Percentiles rank a stretch among this genome's conserved stretches.
phyloP scores from a whole-genome alignment of 2,329 filamentous ascomycete genomes.

The Cytospora paraplurivora region DNA sequence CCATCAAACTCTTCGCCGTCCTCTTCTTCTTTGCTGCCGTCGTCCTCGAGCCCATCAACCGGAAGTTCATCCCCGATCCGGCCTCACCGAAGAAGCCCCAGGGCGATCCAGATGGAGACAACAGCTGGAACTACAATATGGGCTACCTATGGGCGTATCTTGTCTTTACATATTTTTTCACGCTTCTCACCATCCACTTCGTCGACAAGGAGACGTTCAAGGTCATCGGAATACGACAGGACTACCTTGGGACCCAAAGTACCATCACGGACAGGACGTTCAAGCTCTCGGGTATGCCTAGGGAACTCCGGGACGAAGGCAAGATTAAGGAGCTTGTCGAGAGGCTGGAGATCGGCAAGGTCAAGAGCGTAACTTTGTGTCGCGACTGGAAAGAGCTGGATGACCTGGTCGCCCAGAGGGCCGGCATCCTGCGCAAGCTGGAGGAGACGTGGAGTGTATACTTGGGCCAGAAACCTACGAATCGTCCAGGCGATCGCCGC shows the following conservation, averaged over 20 bases:
- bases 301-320: constrained; percentile 75
- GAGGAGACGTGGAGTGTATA: constrained; percentile 84
- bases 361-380: constrained; percentile 85
- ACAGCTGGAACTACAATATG: constrained; percentile 37
- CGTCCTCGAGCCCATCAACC: constrained; percentile 85
- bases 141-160: constrained; percentile 89
- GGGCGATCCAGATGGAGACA: constrained; percentile 27
- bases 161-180: constrained; percentile 93
- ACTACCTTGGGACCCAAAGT: constrained; percentile 89
- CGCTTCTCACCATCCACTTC: constrained; percentile 76
- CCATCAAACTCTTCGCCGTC: constrained; percentile 76
- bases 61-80: constrained; percentile 53
- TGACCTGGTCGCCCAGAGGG: constrained; percentile 67
- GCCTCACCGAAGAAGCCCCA: constrained; percentile 13
- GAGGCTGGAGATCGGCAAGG: constrained; percentile 82
- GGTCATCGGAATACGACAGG: constrained; percentile 83
- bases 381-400: constrained; percentile 86
- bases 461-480: constrained; percentile 55
- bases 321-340: constrained; percentile 87
- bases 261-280: constrained; percentile 97
- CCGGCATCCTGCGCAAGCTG: constrained; percentile 66
- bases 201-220: constrained; percentile 81
- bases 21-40: constrained; percentile 80
- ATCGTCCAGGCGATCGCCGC: constrained; percentile 34
- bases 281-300: constrained; percentile 83